Conservation (phyloP, 2,329 filamentous ascomycete species). For the Pseudohalonectria lignicola region DNA sequence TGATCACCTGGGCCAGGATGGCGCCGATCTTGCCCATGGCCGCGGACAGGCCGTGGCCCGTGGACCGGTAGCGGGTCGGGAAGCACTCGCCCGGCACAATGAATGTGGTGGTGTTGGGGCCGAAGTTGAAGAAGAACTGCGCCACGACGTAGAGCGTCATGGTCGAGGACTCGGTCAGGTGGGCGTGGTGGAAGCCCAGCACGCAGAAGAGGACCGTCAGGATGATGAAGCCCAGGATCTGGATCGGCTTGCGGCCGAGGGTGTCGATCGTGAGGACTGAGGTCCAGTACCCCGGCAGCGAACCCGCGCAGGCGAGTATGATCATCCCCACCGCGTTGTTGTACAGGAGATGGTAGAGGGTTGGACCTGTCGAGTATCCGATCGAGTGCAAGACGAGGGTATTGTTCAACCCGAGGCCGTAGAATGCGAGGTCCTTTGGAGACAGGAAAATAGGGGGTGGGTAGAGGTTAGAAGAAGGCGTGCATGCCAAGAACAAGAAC, state of each 20-base stretch:
- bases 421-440: conserved; percentile 51
- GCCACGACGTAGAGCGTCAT: conserved; percentile 52
- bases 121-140: conserved; percentile 58
- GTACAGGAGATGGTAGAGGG: conserved; percentile 57
- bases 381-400: conserved; percentile 60
- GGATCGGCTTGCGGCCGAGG: conserved; percentile 67
- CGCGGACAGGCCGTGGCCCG: conserved; percentile 54
- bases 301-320: conserved; percentile 65
- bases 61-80: conserved; percentile 51
- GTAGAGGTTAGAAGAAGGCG: not conserved
- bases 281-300: conserved; percentile 72
- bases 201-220: conserved; percentile 51
- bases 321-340: conserved; percentile 68
- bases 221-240: conserved; percentile 49
- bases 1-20: conserved; percentile 55
- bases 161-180: conserved; percentile 33
- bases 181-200: conserved; percentile 37
- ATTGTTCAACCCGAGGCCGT: conserved; percentile 67
- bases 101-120: conserved; percentile 56
- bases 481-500: too few relatives aligned
- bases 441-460: not conserved
- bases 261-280: conserved; percentile 65
- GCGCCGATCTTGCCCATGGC: conserved; percentile 58
- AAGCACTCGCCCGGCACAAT: conserved; percentile 55
- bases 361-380: conserved; percentile 53